Percentiles rank a stretch among this genome's conserved stretches.
These are phyloP conservation scores for Salvia miltiorrhiza DNA, from an alignment of 257 asterid species.

Conservation along the genomic window DNA sequence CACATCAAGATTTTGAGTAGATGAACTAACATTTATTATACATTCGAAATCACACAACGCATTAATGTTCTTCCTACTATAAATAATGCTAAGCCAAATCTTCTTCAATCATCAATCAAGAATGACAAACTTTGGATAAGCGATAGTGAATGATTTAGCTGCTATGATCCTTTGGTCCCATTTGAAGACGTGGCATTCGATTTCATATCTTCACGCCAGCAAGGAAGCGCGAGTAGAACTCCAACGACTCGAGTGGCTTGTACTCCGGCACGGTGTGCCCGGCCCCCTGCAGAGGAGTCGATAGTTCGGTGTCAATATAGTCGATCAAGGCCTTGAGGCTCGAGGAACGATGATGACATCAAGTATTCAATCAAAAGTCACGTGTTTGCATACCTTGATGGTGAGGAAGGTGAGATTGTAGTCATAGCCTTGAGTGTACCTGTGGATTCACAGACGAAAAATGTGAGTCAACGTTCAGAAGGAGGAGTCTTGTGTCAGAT, in stretches of 20 bases:
- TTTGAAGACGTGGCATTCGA: not conserved
- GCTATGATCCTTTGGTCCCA: not conserved
- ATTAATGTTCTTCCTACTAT: not conserved
- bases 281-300: constrained; percentile 61
- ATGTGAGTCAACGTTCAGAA: not conserved
- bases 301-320: not conserved
- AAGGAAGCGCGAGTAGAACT: constrained; percentile 71
- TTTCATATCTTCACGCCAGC: constrained; percentile 52
- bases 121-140: not conserved
- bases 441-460: constrained; percentile 27
- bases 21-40: not conserved
- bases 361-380: not conserved
- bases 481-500: too few relatives aligned
- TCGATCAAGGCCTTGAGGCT: too few relatives aligned
- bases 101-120: not conserved
- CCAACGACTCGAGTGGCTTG: constrained; percentile 79
- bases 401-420: constrained; percentile 80
- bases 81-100: not conserved
- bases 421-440: constrained; percentile 77
- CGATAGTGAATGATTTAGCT: not conserved
- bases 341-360: too few relatives aligned
- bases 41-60: not conserved
- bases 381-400: constrained; percentile 51
- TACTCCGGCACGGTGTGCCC: constrained; percentile 96
- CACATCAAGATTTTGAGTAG: not conserved